A percentile compares a stretch with the other conserved stretches of the same genome.
phyloP scores from a whole-genome alignment of 768 basidiomycete genomes.

The Infundibulicybe gibba region DNA sequence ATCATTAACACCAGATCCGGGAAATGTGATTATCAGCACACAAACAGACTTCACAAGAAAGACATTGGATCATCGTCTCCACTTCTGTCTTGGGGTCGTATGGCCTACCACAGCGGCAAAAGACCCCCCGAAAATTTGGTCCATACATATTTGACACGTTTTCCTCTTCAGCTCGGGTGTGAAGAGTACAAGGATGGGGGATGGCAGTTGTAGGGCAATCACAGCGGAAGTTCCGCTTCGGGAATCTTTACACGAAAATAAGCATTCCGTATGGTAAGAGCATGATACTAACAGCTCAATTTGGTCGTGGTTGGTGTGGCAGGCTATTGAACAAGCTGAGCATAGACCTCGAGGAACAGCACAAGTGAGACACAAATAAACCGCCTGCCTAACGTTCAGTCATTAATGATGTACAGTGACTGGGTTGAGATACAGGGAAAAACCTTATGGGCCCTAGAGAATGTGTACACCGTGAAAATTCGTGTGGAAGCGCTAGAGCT shows the following conservation, averaged over 20 bases:
- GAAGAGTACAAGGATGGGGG: constrained; percentile 60
- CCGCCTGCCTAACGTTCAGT: constrained; percentile 49
- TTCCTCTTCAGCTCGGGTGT: constrained; percentile 44
- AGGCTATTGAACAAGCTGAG: constrained; percentile 81
- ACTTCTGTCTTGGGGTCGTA: constrained; percentile 72
- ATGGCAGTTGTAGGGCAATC: constrained; percentile 76
- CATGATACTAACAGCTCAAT: constrained; percentile 56
- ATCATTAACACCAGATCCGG: neutral
- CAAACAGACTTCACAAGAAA: constrained; percentile 73
- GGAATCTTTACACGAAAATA: constrained; percentile 43
- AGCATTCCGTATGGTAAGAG: constrained; percentile 4
- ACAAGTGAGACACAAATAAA: constrained; percentile 81
- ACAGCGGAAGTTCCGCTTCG: constrained; percentile 79
- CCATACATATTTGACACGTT: constrained; percentile 66
- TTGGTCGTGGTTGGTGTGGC: constrained; percentile 85
- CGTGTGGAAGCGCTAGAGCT: constrained; percentile 56
- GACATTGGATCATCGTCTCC: constrained; percentile 89
- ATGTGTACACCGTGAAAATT: constrained; percentile 67
- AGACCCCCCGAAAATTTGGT: constrained; percentile 67
- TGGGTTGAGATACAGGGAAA: neutral
- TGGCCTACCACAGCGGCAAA: constrained; percentile 70
- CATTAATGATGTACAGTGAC: constrained; percentile 2
- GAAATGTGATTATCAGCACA: constrained; percentile 4
- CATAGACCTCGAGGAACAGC: constrained; percentile 67
- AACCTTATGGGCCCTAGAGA: constrained; percentile 51